Evolutionary conservation across 1,284 basidiomycete genomes (phyloP).

Genomic region (Schizopora paradoxa): DNA sequence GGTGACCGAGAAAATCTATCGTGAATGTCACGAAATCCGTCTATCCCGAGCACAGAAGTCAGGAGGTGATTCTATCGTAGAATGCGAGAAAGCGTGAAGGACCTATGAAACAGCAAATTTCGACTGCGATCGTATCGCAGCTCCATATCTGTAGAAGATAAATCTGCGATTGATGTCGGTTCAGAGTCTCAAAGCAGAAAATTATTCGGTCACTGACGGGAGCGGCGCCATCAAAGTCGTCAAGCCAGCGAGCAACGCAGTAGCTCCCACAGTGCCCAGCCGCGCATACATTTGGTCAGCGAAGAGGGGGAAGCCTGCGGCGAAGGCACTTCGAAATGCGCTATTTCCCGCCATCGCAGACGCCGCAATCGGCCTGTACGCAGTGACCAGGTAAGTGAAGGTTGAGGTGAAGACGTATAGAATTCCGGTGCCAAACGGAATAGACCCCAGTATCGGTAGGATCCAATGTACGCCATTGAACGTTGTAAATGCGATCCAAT

Average conservation of each 20-base stretch:
- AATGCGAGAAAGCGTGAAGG: too few relatives aligned
- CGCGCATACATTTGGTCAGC: constrained; percentile 50
- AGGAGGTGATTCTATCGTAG: too few relatives aligned
- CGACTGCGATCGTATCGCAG: constrained; percentile 34
- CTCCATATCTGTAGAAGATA: constrained; percentile 37
- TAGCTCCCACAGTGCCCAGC: constrained; percentile 70
- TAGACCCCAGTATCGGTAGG: constrained; percentile 56
- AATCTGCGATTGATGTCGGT: too few relatives aligned
- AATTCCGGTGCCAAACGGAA: constrained; percentile 56
- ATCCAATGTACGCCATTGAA: constrained; percentile 69
- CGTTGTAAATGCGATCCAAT: constrained; percentile 71
- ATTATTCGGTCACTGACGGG: constrained; percentile 43
- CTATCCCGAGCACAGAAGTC: too few relatives aligned
- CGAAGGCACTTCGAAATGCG: constrained; percentile 60
- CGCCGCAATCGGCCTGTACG: constrained; percentile 75
- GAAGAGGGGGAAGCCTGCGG: constrained; percentile 71
- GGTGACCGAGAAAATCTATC: too few relatives aligned
- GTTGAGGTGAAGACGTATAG: constrained; percentile 62
- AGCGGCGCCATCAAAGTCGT: constrained; percentile 64
- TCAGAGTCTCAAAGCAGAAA: too few relatives aligned
- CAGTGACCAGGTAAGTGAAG: constrained; percentile 68
- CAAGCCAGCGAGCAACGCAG: constrained; percentile 69
- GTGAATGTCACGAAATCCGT: too few relatives aligned
- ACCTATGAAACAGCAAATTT: constrained; percentile 28
- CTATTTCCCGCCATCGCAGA: constrained; percentile 74